Evolutionary conservation across 2,329 filamentous ascomycete species (phyloP), one percentile per base, ranked within the genome.

Genomic region (Diaporthe caulivora): DNA sequence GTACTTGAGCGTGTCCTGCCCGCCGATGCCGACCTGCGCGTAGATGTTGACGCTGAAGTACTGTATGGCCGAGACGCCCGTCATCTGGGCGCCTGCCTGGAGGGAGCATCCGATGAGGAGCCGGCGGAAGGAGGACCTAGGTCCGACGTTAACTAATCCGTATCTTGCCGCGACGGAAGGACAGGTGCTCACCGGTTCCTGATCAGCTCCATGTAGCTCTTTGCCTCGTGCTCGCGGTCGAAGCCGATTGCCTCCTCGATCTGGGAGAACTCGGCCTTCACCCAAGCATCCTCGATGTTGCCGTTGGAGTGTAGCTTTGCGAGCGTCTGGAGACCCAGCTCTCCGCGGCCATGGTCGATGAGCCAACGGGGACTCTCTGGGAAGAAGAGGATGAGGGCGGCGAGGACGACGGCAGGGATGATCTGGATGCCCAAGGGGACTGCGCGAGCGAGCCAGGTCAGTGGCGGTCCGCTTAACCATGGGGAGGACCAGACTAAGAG

Each of bases 321-420:
- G 0, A 96, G 87, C 0, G 91, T 93, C 62, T 83, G 79, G 11
- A 95, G 86, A 2, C 92, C 93, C 71, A 92, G 82, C 1, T 93
- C 91, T 29, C 87, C 80, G n/a, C 86, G 86, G 73, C 90, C 90
- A 76, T 95, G 88, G 77, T 93, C 92, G 78, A 95, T 93, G 49
- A 96, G 89, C 93, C 94, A 96, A 72, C 92, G 87, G 18, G 89
- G 89, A 8, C 87, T 91, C 81, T 96, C 94, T 0, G 93, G 93
- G 84, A 96, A 95, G 21, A 87, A 75, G 13, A 87, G 78, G 74
- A 96, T 95, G 64, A 95, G 86, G 0, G 89, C 79, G 10, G 89
- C 93, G 3, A 91, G 84, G 51, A 93, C 83, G 1, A 89, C 84
- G 31, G 92, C 93, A 0, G 93, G 94, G 11, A 93, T 81, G 68